phyloP scores from a whole-genome alignment of 371 early-diverging fungal genomes.

The Syncephalastrum contaminatum region DNA sequence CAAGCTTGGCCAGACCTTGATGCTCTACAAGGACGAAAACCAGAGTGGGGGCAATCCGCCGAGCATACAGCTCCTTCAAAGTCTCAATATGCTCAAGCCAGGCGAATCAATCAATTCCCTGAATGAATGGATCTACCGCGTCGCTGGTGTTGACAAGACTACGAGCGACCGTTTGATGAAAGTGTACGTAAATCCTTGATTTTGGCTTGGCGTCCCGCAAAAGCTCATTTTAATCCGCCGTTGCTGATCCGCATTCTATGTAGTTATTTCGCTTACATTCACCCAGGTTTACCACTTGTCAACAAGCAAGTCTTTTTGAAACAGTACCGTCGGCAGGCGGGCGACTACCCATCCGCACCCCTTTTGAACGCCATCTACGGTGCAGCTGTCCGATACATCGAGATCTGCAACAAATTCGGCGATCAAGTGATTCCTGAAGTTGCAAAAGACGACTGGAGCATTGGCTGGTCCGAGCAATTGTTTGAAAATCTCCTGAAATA shows the following conservation, averaged over 20 bases:
- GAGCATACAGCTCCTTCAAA: slow-evolving; percentile 18
- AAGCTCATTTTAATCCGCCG: background rate
- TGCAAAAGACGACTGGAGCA: slow-evolving; percentile 14
- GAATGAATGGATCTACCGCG: slow-evolving; percentile 43
- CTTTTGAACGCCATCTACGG: slow-evolving; percentile 45
- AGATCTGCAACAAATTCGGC: slow-evolving; percentile 36
- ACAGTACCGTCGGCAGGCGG: slow-evolving; percentile 42
- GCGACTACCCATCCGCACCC: slow-evolving; percentile 43
- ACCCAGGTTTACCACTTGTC: slow-evolving; percentile 46
- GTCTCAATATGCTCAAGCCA: slow-evolving; percentile 31
- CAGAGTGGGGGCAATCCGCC: slow-evolving; percentile 7
- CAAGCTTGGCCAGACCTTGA: slow-evolving; percentile 37
- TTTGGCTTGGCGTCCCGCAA: background rate
- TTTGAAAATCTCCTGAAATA: slow-evolving; percentile 40
- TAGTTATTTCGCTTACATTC: slow-evolving; percentile 52
- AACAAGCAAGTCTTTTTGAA: slow-evolving; percentile 46
- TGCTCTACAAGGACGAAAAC: slow-evolving; percentile 28
- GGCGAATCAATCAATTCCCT: slow-evolving; percentile 36
- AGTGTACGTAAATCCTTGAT: slow-evolving; percentile 24
- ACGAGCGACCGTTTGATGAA: slow-evolving; percentile 48
- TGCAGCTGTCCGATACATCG: slow-evolving; percentile 45
- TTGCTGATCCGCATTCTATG: slow-evolving; percentile 1
- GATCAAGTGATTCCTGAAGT: slow-evolving; percentile 22
- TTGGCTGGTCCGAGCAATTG: slow-evolving; percentile 40
- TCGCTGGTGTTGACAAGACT: slow-evolving; percentile 34